Base-by-base conservation (phyloP, 192 early-diverging fungal species). In the Phlyctochytrium planicorne region DNA sequence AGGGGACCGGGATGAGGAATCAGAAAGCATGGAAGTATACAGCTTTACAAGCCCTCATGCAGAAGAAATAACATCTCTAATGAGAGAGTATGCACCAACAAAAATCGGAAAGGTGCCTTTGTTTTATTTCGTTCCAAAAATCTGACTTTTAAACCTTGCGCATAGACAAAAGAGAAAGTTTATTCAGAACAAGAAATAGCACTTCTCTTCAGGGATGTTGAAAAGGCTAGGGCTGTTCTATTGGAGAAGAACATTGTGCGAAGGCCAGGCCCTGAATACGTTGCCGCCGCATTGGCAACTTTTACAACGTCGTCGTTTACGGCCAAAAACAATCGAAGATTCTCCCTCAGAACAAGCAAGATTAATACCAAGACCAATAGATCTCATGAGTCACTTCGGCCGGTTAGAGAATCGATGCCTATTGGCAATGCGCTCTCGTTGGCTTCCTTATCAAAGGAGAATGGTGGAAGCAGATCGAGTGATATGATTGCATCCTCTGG, bases 61-160 rank as follows among this genome's bases (percentile, higher is more conserved):
- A n/a, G 81, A 82, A 20, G 81, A 82, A 64, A 73, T 82, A 47
- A 57, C 71, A 29, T n/a, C n/a, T 12, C 52, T 82, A n/a, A 72
- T 80, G 27, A 67, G 78, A 10, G 81, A 82, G 52, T 82, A 82
- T 59, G 63, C 59, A 24, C 78, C 78, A 34, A 75, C 70, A 3
- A 80, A 55, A 67, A 65, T 10, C 23, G 17, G 27, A 34, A 30
- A 33, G 0, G 67, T 70, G 30, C 57, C 59, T 52, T 62, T 14
- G 40, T 14, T 14, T 47, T 6, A 47, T 47, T 47, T n/a, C n/a
- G n/a, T n/a, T 17, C 1, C 24, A 3, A 47, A 3, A 34, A 31
- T 31, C 27, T 12, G 4, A 65, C 17, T 14, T 53, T 68, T 1
- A 10, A 30, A 31, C 66, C 50, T 1, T 56, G 32, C n/a, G 24